Evolutionary conservation across 169 alveolate species (phyloP), one percentile per base, ranked within the genome.

Genomic region (Plasmodium yoelii): DNA sequence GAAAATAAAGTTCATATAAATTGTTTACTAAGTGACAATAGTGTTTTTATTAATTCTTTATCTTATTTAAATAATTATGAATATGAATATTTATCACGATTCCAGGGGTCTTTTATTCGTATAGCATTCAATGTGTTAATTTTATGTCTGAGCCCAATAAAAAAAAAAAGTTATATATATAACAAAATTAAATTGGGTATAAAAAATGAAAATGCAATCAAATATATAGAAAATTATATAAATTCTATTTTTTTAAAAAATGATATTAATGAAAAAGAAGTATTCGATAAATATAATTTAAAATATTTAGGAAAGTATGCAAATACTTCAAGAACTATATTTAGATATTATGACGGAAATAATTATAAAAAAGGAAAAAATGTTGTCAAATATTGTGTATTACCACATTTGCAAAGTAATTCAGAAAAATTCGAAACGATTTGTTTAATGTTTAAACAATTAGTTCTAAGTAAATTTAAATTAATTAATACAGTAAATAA

Each of bases 371-470:
- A 98, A 44, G 99, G 99, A 13, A 93, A 94, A 47, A 92, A 94
- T 80, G 94, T 98, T 73, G 86, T 99, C 46, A 95, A 95, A 60
- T 97, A 97, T 94, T 96, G 96, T 82, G 97, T 99, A 4, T 95
- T 98, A 65, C 98, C 98, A 19, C 99, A 99, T 82, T 94, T 97
- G 24, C 92, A 95, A 56, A 95, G 94, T 63, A 95, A 97, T 92
- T 87, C 93, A 46, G 99, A 97, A 53, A 99, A 99, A 92, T 97
- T 98, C 72, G 98, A 98, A 86, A 94, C 98, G 9, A 88, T 98
- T 19, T 91, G 98, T 60, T 93, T 98, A 67, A 98, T 98, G 99
- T 97, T 97, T 75, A 97, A 96, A 88, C 98, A 98, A 88, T 95
- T 99, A 34, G 95, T 97, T 74, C 95, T 96, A 67, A 94, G 97